phyloP scores from a whole-genome alignment of 257 asterid genomes.

The Sherardia arvensis region DNA sequence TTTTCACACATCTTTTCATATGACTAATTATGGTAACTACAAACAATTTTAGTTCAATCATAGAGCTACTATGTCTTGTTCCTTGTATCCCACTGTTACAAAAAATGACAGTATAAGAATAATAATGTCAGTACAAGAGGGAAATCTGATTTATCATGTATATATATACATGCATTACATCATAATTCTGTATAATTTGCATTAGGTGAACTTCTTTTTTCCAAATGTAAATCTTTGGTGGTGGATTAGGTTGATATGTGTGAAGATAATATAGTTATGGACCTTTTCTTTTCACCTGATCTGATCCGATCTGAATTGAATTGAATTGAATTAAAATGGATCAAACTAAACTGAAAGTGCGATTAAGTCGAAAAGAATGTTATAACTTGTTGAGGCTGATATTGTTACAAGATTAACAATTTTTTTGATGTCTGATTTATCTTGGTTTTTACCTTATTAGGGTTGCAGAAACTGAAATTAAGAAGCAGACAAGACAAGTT shows the following conservation, averaged over 20 bases:
- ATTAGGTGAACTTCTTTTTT: not conserved
- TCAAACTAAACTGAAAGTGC: not conserved
- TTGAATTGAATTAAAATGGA: too few species aligned
- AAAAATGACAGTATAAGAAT: not conserved
- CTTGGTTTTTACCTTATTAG: not conserved
- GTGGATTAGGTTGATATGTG: slow-evolving; percentile 2
- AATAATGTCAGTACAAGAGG: not conserved
- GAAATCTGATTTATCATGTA: not conserved
- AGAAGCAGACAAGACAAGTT: slow-evolving; percentile 14
- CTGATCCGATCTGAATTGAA: not conserved
- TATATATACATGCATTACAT: too few species aligned
- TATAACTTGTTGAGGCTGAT: not conserved
- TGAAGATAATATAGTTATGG: not conserved
- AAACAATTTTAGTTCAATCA: not conserved
- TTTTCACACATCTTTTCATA: not conserved
- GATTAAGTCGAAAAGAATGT: not conserved
- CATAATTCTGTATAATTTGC: not conserved
- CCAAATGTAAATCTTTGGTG: not conserved
- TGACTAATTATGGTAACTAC: not conserved
- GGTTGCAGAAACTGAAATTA: not conserved
- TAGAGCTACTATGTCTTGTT: not conserved
- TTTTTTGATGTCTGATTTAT: not conserved
- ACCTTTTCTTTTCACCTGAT: not conserved
- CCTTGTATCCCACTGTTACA: not conserved
- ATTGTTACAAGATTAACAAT: not conserved